Evolutionary conservation across 352 stramenopile species (phyloP), one percentile per base, ranked within the genome.

Genomic region (Hyaloperonospora brassicae): DNA sequence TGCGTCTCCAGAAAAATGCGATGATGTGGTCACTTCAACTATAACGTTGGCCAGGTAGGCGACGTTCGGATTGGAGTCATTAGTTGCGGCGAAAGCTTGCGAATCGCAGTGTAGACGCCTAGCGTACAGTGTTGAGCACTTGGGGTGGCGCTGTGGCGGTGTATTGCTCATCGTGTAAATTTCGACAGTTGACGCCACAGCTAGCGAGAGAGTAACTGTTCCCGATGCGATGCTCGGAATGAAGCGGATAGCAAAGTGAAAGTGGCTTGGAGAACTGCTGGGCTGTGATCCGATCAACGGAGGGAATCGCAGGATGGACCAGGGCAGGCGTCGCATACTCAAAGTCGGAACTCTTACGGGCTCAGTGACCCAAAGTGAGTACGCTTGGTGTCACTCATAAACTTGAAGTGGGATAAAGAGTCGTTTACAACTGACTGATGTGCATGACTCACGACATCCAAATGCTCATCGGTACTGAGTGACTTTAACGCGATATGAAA

Each of bases 51-150:
- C 52, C 51, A 75, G 57, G 55, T 65, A 67, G 30, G 59, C 53
- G n/a, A 68, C 57, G 43, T 49, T 68, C 24, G 52, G 42, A 31
- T 52, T 27, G 17, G 9, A 53, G 5, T 57, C 24, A 5, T 12
- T n/a, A 5, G 39, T 14, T 41, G 39, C 3, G 27, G 27, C 41
- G 43, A 42, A 41, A 40, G 44, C 11, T 24, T 64, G 22, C 42
- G 59, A 59, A 14, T 55, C 34, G 1, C 46, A 47, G 10, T 34
- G 42, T 4, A 47, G 13, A 11, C 30, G 55, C 21, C 34, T 61
- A 30, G 59, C 59, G 30, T 68, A 74, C 14, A 68, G 50, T 30
- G 59, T 50, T 17, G 66, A 67, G 40, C 66, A 74, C 47, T 74
- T 74, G 39, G 66, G 66, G 35, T 74, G 66, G 38, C 66, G 62